Conservation (phyloP, 1,139 yeast genomes). For the Chernovozyma sophiae-reginae region DNA sequence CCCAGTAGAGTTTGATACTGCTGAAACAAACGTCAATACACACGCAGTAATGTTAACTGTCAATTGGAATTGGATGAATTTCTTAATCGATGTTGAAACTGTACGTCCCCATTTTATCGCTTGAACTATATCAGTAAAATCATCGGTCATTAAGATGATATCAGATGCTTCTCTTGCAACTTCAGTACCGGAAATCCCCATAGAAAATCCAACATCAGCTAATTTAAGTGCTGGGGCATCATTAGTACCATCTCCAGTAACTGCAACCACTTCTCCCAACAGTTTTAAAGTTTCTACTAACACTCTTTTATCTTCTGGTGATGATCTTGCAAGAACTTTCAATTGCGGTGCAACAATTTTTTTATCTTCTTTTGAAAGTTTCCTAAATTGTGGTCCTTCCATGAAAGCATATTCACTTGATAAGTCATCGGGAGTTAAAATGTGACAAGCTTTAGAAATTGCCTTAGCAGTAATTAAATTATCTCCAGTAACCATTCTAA, state of each 20-base stretch:
- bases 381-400: constrained; percentile 92
- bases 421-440: constrained; percentile 52
- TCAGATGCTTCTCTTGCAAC: constrained; percentile 96
- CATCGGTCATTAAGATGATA: constrained; percentile 91
- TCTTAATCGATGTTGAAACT: constrained; percentile 89
- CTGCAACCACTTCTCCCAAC: constrained; percentile 93
- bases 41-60: constrained; percentile 97
- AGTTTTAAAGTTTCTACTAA: constrained; percentile 78
- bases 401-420: constrained; percentile 60
- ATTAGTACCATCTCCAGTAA: constrained; percentile 97
- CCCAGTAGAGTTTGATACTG: constrained; percentile 77
- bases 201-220: constrained; percentile 91
- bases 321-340: constrained; percentile 86
- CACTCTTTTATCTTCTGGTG: constrained; percentile 90
- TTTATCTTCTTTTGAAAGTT: constrained; percentile 57
- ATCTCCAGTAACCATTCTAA: constrained; percentile 98
- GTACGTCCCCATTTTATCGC: constrained; percentile 99
- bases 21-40: constrained; percentile 85
- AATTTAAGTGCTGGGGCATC: constrained; percentile 93
- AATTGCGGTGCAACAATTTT: constrained; percentile 60
- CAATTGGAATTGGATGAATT: constrained; percentile 91
- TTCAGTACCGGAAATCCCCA: constrained; percentile 93
- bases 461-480: constrained; percentile 87
- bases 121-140: constrained; percentile 89
- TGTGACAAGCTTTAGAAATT: constrained; percentile 82